These are phyloP conservation scores for Chlamydomonas reinhardtii DNA, from an alignment of 163 green algal species.

Conservation along the genomic window DNA sequence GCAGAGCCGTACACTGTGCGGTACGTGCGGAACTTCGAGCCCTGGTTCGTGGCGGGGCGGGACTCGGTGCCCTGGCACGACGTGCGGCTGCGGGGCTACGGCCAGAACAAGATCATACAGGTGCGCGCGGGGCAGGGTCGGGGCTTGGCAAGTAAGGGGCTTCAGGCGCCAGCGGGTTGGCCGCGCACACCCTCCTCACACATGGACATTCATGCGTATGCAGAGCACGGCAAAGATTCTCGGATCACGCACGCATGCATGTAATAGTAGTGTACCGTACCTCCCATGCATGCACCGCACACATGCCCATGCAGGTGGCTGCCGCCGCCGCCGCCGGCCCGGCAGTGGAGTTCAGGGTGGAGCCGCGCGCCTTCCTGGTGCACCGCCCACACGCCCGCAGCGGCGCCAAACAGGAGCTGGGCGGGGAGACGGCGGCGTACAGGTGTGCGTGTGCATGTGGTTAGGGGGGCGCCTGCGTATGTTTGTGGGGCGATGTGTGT, in stretches of 20 bases:
- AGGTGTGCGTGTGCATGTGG: not conserved
- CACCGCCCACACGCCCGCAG: conserved; percentile 53
- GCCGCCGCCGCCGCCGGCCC: conserved; percentile 27
- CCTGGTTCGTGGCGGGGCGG: conserved; percentile 44
- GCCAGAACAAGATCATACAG: conserved; percentile 58
- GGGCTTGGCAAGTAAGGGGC: too few relatives aligned
- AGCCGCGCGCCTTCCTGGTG: conserved; percentile 48
- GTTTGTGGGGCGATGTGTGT: too few relatives aligned
- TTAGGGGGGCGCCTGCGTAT: too few relatives aligned
- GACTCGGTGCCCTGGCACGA: conserved; percentile 53
- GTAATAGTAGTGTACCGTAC: too few relatives aligned
- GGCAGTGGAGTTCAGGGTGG: conserved; percentile 43
- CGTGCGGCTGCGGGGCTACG: conserved; percentile 48
- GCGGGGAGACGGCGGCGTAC: not conserved
- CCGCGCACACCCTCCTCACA: too few relatives aligned
- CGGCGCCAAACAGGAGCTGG: not conserved
- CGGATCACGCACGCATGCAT: too few relatives aligned
- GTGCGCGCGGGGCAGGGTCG: too few relatives aligned
- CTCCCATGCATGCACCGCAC: too few relatives aligned
- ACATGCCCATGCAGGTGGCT: conserved; percentile 18
- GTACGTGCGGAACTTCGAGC: conserved; percentile 48
- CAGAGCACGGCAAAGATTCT: too few relatives aligned
- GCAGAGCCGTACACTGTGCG: conserved; percentile 21
- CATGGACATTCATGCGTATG: too few relatives aligned
- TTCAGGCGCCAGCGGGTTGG: too few relatives aligned